Conservation (phyloP, 148 eudicot species). For the Hydrangea macrophylla region DNA sequence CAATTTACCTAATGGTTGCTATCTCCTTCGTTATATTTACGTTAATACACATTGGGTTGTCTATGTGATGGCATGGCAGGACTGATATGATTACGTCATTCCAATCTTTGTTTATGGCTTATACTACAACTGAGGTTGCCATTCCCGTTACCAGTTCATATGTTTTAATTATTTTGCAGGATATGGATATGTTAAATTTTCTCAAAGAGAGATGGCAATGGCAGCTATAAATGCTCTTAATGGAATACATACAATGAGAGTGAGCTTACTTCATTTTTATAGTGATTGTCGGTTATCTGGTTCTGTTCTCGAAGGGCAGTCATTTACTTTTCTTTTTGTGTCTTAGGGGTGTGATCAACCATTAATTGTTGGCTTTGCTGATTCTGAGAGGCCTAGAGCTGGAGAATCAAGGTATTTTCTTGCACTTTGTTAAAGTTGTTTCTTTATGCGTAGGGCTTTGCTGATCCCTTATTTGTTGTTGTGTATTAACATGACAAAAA, state of each 20-base stretch:
- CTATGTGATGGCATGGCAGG: background rate
- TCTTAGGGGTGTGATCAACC: slow-evolving; percentile 92
- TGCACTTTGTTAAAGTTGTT: background rate
- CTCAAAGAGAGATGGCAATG: slow-evolving; percentile 74
- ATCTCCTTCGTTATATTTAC: background rate
- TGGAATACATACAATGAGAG: slow-evolving; percentile 85
- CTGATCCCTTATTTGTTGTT: too few relatives aligned
- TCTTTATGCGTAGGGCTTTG: background rate
- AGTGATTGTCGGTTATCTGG: background rate
- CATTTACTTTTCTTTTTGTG: slow-evolving; percentile 8
- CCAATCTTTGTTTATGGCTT: background rate
- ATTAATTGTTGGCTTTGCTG: slow-evolving; percentile 92
- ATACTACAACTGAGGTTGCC: background rate
- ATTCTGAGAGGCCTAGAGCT: slow-evolving; percentile 89
- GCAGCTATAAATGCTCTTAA: slow-evolving; percentile 83
- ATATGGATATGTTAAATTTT: slow-evolving; percentile 91
- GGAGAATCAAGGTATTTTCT: slow-evolving; percentile 77
- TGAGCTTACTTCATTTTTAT: slow-evolving; percentile 34
- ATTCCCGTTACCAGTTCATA: background rate
- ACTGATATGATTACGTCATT: background rate
- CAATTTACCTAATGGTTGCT: too few relatives aligned
- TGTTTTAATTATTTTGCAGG: slow-evolving; percentile 44
- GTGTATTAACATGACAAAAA: too few relatives aligned
- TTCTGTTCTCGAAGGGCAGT: background rate
- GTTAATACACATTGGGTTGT: background rate